Evolutionary conservation across 2,329 filamentous ascomycete species (phyloP), one percentile per base, ranked within the genome.

Genomic region (Phialocephala subalpina): DNA sequence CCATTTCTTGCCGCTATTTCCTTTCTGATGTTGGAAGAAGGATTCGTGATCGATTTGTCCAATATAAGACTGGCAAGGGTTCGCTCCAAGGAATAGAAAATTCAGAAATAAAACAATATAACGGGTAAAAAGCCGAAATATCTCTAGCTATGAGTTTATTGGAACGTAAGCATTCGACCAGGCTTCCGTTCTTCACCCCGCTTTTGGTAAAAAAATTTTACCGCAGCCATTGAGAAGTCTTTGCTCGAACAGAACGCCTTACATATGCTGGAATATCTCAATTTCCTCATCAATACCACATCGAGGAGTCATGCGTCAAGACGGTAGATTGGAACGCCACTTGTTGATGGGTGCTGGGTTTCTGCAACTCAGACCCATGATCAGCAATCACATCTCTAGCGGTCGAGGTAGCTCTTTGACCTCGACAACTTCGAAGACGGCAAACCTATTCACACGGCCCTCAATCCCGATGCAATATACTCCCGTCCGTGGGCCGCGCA

Each of bases 321-420:
- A 22, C 7, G 45, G n/a, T 22, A 12, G 3, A 1, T 40, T 7
- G 18, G 42, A 20, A 45, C 18, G 12, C 42, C 42, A 45, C n/a
- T 7, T 45, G 42, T n/a, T 45, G 42, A 45, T 18, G 42, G 42
- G 12, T 45, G 20, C 42, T 14, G 14, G 12, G 42, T 11, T 45
- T 45, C n/a, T 45, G 42, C 42, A 47, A 35, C 38, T 57, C 22
- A 33, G 33, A 45, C 42, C 36, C 52, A 56, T 62, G 60, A 62
- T 38, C 38, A 33, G 18, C 14, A 49, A 53, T 63, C 60, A 58
- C 53, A 63, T 63, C 56, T 16, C 27, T 33, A 63, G 53, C 20
- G 29, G 22, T 40, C 25, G 14, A 38, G 18, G 45, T 38, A 22
- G 7, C 18, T 45, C 40, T 58, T 36, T 22, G 40, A 29, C 25